Evolutionary conservation across 805 yeast genomes (phyloP).

Genomic region (Saccharomyces cerevisiae): DNA sequence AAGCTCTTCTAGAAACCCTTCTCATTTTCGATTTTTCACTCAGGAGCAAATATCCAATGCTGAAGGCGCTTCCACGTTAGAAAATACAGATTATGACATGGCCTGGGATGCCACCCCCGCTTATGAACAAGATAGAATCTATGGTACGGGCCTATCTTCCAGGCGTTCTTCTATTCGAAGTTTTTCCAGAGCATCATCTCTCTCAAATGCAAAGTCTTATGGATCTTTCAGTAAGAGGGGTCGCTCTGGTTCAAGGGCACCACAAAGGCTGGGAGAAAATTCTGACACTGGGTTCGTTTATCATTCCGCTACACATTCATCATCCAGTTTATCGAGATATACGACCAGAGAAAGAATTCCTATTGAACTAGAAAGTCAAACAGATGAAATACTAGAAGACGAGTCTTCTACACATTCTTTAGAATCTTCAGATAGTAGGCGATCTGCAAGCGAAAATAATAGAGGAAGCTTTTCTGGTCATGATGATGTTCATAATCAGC

Average conservation of each 20-base stretch:
- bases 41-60: conserved; percentile 78
- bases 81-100: conserved; percentile 64
- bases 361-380: conserved; percentile 29
- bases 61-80: conserved; percentile 76
- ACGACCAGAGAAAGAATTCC: conserved; percentile 34
- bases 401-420: conserved; percentile 17
- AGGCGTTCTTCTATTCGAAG: conserved; percentile 22
- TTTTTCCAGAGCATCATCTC: conserved; percentile 15
- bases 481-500: conserved; percentile 17
- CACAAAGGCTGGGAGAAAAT: conserved; percentile 3
- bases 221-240: conserved; percentile 19
- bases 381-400: conserved; percentile 30
- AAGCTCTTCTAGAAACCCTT: conserved; percentile 29
- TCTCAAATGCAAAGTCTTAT: conserved; percentile 9
- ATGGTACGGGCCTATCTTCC: conserved; percentile 22
- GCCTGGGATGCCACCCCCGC: conserved; percentile 52
- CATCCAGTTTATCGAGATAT: conserved; percentile 32
- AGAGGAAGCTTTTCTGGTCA: conserved; percentile 18
- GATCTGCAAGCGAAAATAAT: conserved; percentile 14
- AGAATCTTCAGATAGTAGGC: conserved; percentile 14
- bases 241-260: conserved; percentile 18
- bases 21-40: conserved; percentile 70
- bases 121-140: conserved; percentile 39
- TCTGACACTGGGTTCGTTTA: conserved; percentile 5
- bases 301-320: conserved; percentile 25